Base-by-base conservation (phyloP, 2,329 filamentous ascomycete genomes). In the Aspergillus sp. region DNA sequence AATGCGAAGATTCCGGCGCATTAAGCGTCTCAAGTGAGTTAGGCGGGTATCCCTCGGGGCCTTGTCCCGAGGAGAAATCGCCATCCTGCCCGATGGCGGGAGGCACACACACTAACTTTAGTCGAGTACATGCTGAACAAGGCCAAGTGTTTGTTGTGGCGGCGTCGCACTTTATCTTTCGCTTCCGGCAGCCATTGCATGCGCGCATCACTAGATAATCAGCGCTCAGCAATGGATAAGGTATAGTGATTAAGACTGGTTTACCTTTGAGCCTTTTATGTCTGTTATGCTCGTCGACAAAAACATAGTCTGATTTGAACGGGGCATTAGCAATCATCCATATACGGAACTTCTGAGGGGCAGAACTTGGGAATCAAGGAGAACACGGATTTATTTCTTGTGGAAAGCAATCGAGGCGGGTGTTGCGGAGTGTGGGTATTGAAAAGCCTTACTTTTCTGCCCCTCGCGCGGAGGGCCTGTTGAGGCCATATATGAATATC, bases 161-260 rank as follows among this genome's bases (percentile, higher is more conserved):
- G 52, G 93, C 92, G 79, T 98, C 95, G 78, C 93, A 99, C 76
- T 96, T 96, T 73, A 99, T 99, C 77, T 99, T 99, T 70, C 93
- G 87, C 76, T 92, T 88, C 61, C 93, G 86, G 72, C 93, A 98
- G 60, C 93, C 93, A 78, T 97, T 93, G 75, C 93, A 98, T 56
- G 93, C 95, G 80, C 95, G 88, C 92, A 96, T 97, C 52, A 97
- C 93, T 96, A 56, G 52, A 57, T n/a, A 56, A 40, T 11, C 25
- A 25, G 57, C 43, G 52, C 64, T 64, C 44, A 57, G 52, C 62
- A 50, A 63, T 35, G 9, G 15, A 40, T 39, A 14, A 14, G 27
- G 27, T 33, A 37, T 50, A 21, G 6, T 31, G 9, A 23, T 52
- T 41, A 17, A 52, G 35, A 45, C 14, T 74, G 43, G 43, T 74